phyloP scores from a whole-genome alignment of 345 rosid genomes.

The Cochlearia excelsa region DNA sequence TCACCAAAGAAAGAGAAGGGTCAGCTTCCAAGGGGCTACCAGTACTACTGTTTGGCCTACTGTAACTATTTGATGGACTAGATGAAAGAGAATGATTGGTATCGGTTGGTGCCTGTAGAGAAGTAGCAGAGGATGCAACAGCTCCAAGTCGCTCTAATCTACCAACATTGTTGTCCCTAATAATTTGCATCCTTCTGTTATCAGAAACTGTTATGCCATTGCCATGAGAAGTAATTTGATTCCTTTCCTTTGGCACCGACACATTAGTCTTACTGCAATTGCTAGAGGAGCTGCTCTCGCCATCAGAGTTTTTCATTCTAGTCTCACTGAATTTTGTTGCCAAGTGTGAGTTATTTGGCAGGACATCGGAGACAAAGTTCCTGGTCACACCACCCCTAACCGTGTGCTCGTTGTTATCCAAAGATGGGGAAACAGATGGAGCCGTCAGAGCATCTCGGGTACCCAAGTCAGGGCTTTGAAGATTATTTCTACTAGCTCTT shows the following conservation, averaged over 20 bases:
- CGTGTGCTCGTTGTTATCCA: conserved; percentile 41
- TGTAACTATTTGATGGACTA: conserved; percentile 20
- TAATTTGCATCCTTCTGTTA: conserved; percentile 48
- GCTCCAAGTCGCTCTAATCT: conserved; percentile 43
- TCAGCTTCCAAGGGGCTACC: conserved; percentile 48
- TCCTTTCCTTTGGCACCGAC: conserved; percentile 39
- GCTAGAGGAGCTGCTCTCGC: conserved; percentile 63
- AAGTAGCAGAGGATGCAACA: conserved; percentile 30
- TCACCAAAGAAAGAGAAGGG: conserved; percentile 39
- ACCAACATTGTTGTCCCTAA: conserved; percentile 42
- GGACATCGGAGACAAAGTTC: conserved; percentile 49
- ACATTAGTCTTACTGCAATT: conserved; percentile 53
- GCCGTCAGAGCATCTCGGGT: conserved; percentile 25
- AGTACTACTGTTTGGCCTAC: conserved; percentile 26
- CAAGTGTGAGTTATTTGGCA: conserved; percentile 38
- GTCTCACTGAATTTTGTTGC: conserved; percentile 42
- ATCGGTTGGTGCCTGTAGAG: conserved; percentile 39
- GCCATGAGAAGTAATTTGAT: conserved; percentile 41
- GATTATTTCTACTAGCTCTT: conserved; percentile 40
- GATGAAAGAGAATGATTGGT: conserved; percentile 39
- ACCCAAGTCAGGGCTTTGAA: conserved; percentile 40
- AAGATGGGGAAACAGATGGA: conserved; percentile 40
- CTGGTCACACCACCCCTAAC: conserved; percentile 38
- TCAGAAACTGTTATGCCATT: conserved; percentile 55
- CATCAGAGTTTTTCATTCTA: conserved; percentile 53